These are phyloP conservation scores for Sarocladium strictum DNA, from an alignment of 2,329 filamentous ascomycete species.

Conservation along the genomic window DNA sequence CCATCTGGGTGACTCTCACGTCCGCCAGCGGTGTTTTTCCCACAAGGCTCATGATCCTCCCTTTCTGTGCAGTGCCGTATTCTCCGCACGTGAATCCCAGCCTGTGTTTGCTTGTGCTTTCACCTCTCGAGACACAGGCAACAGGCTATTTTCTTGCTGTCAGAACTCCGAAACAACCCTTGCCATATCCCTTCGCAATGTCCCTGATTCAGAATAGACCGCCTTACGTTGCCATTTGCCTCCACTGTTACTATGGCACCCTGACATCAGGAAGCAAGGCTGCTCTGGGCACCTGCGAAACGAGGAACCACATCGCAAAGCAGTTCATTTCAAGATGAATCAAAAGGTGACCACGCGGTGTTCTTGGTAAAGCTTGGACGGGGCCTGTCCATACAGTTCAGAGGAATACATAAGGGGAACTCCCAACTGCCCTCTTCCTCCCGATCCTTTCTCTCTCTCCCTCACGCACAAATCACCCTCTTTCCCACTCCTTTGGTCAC, in stretches of 20 bases:
- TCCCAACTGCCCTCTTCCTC: slow-evolving; percentile 10
- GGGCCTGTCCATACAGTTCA: background rate
- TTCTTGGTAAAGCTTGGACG: background rate
- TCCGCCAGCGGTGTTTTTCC: no score
- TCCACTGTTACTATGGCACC: no score
- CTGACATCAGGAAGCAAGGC: background rate
- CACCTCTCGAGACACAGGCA: background rate
- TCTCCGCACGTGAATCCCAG: no score
- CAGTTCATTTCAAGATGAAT: slow-evolving; percentile 1
- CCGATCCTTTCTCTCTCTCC: background rate
- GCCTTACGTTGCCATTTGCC: background rate
- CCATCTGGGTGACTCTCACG: background rate
- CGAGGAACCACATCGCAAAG: background rate
- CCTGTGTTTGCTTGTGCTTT: no score
- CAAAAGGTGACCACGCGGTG: background rate
- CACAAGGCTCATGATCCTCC: background rate
- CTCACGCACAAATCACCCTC: slow-evolving; percentile 10
- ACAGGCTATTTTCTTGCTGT: background rate
- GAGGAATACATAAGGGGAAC: slow-evolving; percentile 1
- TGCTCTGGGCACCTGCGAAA: background rate
- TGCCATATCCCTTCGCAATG: background rate
- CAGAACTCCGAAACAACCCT: background rate
- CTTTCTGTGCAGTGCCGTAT: no score
- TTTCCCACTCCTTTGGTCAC: slow-evolving; percentile 14
- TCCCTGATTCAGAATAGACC: background rate